Evolutionary conservation across 495 filamentous ascomycete species (phyloP).

Genomic region (Rhizodiscina lignyota): DNA sequence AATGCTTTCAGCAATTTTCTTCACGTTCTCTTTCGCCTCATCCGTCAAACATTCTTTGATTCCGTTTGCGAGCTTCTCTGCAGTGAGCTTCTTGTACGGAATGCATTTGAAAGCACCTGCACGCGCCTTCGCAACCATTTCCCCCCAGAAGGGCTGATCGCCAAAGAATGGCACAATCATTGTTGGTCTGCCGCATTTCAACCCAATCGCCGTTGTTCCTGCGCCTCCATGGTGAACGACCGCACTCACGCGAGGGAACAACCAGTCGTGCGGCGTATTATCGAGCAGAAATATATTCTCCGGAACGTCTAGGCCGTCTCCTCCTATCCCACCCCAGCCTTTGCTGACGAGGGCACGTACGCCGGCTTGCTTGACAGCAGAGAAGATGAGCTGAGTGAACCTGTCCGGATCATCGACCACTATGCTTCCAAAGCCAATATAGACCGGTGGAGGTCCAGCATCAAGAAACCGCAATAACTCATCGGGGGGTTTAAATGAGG

Average conservation of each 20-base stretch:
- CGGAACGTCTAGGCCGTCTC: conserved; percentile 6
- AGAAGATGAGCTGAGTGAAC: conserved; percentile 1
- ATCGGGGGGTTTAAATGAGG: conserved; percentile 18
- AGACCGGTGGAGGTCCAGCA: conserved; percentile 18
- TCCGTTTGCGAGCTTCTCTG: conserved; percentile 10
- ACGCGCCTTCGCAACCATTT: conserved; percentile 4
- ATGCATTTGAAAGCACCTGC: conserved; percentile 18
- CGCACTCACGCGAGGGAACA: conserved; percentile 3
- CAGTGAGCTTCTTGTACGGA: conserved; percentile 2
- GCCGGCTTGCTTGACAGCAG: conserved; percentile 7
- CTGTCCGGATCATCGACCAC: conserved; percentile 3
- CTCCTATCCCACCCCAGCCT: conserved; percentile 23
- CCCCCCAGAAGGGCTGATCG: conserved; percentile 8
- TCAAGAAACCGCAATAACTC: conserved; percentile 20
- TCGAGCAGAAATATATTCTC: conserved; percentile 23
- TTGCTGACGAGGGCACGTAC: conserved; percentile 23
- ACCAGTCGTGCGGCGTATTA: conserved; percentile 20
- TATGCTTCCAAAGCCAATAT: conserved; percentile 4
- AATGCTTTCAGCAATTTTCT: conserved; percentile 43
- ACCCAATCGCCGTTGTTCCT: conserved; percentile 5
- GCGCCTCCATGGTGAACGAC: conserved; percentile 9
- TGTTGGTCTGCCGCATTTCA: conserved; percentile 1
- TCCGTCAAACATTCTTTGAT: conserved; percentile 48
- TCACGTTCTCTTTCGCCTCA: conserved; percentile 36
- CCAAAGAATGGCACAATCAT: conserved; percentile 6